phyloP scores from a whole-genome alignment of 306 rosid species.

The Rosa lucieae region DNA sequence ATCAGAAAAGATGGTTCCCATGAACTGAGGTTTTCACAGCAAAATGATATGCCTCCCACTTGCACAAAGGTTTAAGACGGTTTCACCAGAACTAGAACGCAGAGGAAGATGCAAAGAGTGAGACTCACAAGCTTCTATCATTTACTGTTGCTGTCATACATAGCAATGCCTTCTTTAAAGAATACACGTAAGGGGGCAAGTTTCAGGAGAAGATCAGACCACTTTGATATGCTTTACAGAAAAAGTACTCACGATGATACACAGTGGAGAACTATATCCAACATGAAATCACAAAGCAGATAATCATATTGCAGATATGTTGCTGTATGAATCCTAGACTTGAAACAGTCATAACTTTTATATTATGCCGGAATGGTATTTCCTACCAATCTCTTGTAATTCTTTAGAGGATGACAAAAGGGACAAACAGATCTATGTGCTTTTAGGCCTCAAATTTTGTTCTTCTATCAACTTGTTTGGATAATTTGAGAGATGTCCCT shows the following conservation, averaged over 20 bases:
- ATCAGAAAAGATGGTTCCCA: constrained; percentile 12
- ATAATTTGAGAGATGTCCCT: not conserved
- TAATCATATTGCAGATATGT: not conserved
- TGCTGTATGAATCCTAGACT: not conserved
- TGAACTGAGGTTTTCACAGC: not conserved
- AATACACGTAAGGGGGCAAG: not conserved
- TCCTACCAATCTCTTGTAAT: not conserved
- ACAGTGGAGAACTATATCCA: not conserved
- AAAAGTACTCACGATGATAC: not conserved
- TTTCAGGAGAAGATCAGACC: not conserved
- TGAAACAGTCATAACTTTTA: not conserved
- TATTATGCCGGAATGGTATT: not conserved
- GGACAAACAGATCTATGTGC: not conserved
- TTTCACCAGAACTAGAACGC: constrained; percentile 7
- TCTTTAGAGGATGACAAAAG: constrained; percentile 4
- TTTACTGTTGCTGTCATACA: constrained; percentile 8
- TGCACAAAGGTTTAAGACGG: not conserved
- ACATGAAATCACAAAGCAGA: not conserved
- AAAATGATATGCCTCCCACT: constrained; percentile 1
- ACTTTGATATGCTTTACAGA: not conserved
- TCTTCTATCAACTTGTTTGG: not conserved
- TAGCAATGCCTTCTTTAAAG: not conserved
- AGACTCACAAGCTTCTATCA: constrained; percentile 10
- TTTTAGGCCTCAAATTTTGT: not conserved
- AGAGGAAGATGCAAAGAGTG: constrained; percentile 5